Evolutionary conservation across 352 stramenopile species (phyloP), one percentile per base, ranked within the genome.

Genomic region (Ophiocytium majus): DNA sequence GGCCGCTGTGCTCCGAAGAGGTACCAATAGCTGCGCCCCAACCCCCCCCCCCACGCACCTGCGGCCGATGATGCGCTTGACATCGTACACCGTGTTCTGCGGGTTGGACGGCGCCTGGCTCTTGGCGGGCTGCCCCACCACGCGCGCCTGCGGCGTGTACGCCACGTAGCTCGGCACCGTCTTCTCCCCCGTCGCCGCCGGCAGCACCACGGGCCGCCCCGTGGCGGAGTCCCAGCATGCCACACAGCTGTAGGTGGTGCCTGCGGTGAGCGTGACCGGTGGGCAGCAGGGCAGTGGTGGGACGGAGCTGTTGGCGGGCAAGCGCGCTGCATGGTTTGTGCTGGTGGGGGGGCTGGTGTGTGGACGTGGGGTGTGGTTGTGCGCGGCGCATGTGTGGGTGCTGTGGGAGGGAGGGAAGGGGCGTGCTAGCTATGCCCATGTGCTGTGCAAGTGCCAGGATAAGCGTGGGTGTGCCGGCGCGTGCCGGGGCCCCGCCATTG

Each of bases 41-140:
- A n/a, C n/a, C n/a, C n/a, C n/a, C n/a, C n/a, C n/a, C n/a, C n/a
- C n/a, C n/a, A n/a, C n/a, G n/a, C 35, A 78, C 66, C 66, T 78
- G 10, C 75, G 91, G 50, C 96, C 96, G 87, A 99, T 99, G 78
- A 99, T 92, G 86, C 95, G 93, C 91, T 98, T 99, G 49, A 97
- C 95, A 90, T 98, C 95, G 92, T 98, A 99, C 71, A 99, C 92
- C 34, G 96, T 99, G 87, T 97, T 97, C 32, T 91, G 91, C 10
- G 95, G 95, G 91, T 99, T 98, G 76, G 92, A 91, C 0, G 94
- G 91, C 63, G 96, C 97, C 91, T 90, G 86, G 63, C 76, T 89
- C 85, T 89, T 88, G 14, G 85, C 85, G 35, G 85, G 84, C 66
- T 78, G 85, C 0, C 85, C 85, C 19, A 89, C 85, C 33, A 89